These are phyloP conservation scores for Apophysomyces ossiformis DNA, from an alignment of 371 early-diverging fungal species.

Conservation along the genomic window DNA sequence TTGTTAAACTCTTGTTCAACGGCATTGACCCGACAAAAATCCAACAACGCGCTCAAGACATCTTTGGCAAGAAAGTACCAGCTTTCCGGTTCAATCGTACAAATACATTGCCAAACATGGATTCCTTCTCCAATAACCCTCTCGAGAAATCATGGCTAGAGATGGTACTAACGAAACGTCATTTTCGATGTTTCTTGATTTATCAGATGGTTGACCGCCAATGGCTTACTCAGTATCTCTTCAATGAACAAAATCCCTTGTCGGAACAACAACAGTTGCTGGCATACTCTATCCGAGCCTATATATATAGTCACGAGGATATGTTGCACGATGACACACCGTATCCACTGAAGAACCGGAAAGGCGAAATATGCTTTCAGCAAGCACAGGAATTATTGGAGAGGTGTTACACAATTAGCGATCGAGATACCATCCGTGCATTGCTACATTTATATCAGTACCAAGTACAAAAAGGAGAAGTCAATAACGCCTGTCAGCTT, in stretches of 20 bases:
- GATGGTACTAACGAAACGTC: slow-evolving; percentile 16
- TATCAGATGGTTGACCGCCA: slow-evolving; percentile 24
- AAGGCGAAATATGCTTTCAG: slow-evolving; percentile 20
- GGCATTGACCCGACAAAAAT: slow-evolving; percentile 17
- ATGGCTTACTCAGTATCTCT: neutral
- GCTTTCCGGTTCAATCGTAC: neutral
- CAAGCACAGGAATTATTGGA: slow-evolving; percentile 24
- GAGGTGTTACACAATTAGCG: slow-evolving; percentile 20
- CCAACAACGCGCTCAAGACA: slow-evolving; percentile 7
- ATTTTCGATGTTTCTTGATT: slow-evolving; percentile 23
- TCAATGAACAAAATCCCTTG: neutral
- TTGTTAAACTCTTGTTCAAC: slow-evolving; percentile 21
- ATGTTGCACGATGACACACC: slow-evolving; percentile 21
- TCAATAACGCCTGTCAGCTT: slow-evolving; percentile 17
- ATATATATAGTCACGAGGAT: slow-evolving; percentile 24
- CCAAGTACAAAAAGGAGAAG: slow-evolving; percentile 6
- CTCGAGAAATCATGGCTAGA: slow-evolving; percentile 22
- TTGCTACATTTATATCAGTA: slow-evolving; percentile 22
- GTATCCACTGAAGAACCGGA: slow-evolving; percentile 9
- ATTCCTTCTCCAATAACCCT: slow-evolving; percentile 12
- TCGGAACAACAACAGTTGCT: slow-evolving; percentile 15
- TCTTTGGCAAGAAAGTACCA: slow-evolving; percentile 9
- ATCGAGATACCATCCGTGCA: slow-evolving; percentile 27
- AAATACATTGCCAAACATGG: neutral
- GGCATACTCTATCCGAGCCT: slow-evolving; percentile 26